Conservation (phyloP, 1,284 basidiomycete species). For the Cerrena zonata region DNA sequence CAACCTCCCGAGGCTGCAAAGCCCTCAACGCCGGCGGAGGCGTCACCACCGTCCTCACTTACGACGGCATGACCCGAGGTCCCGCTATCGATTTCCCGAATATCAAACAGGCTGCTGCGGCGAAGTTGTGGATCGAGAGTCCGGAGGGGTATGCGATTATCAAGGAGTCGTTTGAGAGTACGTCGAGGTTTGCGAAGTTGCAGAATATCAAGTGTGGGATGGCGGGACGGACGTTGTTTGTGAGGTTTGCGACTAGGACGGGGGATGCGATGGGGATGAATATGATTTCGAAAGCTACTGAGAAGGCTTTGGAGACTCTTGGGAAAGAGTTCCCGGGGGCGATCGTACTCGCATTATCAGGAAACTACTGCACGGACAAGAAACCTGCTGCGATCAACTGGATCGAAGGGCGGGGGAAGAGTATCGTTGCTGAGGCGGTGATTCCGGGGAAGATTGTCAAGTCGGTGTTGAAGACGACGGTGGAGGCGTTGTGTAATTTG, state of each 20-base stretch:
- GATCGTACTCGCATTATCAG: slow-evolving; percentile 88
- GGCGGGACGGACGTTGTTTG: slow-evolving; percentile 87
- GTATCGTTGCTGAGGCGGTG: slow-evolving; percentile 92
- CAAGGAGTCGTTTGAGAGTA: slow-evolving; percentile 88
- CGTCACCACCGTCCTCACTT: slow-evolving; percentile 87
- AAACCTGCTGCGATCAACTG: slow-evolving; percentile 99
- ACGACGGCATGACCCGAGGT: slow-evolving; percentile 97
- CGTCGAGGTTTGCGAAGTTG: slow-evolving; percentile 84
- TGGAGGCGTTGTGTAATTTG: slow-evolving; percentile 84
- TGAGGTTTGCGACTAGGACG: slow-evolving; percentile 92
- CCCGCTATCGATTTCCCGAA: slow-evolving; percentile 95
- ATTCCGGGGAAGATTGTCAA: slow-evolving; percentile 86
- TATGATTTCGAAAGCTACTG: slow-evolving; percentile 96
- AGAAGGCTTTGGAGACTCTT: slow-evolving; percentile 86
- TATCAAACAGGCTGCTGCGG: slow-evolving; percentile 73
- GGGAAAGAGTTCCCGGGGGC: slow-evolving; percentile 84
- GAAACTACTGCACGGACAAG: slow-evolving; percentile 99
- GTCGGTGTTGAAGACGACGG: slow-evolving; percentile 92
- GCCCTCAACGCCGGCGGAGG: slow-evolving; percentile 95
- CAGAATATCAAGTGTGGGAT: slow-evolving; percentile 79
- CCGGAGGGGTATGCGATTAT: slow-evolving; percentile 75
- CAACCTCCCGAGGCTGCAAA: slow-evolving; percentile 95
- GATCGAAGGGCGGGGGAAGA: slow-evolving; percentile 98
- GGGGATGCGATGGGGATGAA: slow-evolving; percentile 99
- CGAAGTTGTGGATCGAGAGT: slow-evolving; percentile 86